Evolutionary conservation across 1,284 basidiomycete species (phyloP), one percentile per base, ranked within the genome.

Genomic region (Melanopsichium pennsylvanicum): DNA sequence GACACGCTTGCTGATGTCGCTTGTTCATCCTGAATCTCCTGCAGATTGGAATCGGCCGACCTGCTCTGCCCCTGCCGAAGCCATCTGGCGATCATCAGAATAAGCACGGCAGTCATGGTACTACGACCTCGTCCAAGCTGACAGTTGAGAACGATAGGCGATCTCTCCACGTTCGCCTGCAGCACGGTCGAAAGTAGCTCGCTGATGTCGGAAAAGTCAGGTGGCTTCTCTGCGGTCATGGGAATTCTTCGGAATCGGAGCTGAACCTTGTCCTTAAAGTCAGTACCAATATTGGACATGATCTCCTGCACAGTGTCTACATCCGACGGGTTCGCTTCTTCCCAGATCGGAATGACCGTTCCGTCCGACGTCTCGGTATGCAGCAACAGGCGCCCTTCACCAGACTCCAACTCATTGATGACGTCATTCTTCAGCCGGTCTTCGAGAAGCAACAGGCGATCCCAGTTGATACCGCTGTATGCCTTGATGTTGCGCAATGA

Each of bases 81-180:
- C 95, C 95, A 97, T 74, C 89, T 86, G 74, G 91, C 87, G 44
- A 97, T 91, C 35, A 99, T 85, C 22, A 93, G 83, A 37, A 97
- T 84, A 50, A 97, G 87, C 41, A 94, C 90, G 6, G 93, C 90
- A 15, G 93, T 89, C 63, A 94, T 84, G 0, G 94, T 96, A 62
- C 91, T 93, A 72, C 96, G 86, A n/a, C 95, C 95, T 27, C 93
- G 85, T 4, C 95, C 95, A 4, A 99, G 87, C 82, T 99, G 96
- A 77, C 94, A 96, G 79, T 98, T 99, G 46, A 98, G 87, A 21
- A 99, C 89, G 61, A 98, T 90, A 0, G 93, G 92, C 44, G 54
- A 52, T 0, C 89, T 88, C 26, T 86, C 85, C 4, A 89, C 85
- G 51, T 89, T 86, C 23, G 88, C 87, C n/a, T 88, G 84, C 37